Evolutionary conservation across 768 basidiomycete species (phyloP).

Genomic region (Lenzites betulinus): DNA sequence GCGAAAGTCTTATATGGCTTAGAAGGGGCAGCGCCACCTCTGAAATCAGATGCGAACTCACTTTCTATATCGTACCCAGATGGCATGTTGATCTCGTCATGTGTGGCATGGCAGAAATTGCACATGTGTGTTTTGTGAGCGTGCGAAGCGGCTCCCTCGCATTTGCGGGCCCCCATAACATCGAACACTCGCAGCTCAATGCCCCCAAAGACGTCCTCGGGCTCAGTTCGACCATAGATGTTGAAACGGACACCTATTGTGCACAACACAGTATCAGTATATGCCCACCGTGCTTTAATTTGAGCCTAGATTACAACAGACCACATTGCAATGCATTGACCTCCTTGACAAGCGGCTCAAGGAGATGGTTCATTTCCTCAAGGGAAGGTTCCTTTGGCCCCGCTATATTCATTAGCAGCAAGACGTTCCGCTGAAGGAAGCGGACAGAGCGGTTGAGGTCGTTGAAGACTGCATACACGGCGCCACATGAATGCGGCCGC

Average conservation of each 20-base stretch:
- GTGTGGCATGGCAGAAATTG: neutral
- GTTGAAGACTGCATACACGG: slow-evolving; percentile 3
- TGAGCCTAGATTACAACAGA: neutral
- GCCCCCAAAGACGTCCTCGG: neutral
- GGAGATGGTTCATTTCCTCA: neutral
- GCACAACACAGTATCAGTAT: neutral
- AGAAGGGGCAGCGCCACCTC: too few species aligned
- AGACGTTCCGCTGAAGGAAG: slow-evolving; percentile 2
- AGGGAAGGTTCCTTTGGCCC: slow-evolving; percentile 7
- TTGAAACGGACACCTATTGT: neutral
- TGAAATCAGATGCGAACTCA: neutral
- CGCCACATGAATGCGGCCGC: slow-evolving; percentile 1
- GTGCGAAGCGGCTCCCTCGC: neutral
- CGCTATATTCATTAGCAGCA: neutral
- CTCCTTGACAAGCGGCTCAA: neutral
- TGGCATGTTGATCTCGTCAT: neutral
- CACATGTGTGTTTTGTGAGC: neutral
- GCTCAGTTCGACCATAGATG: neutral
- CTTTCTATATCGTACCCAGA: neutral
- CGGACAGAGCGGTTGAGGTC: neutral
- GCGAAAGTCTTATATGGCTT: neutral
- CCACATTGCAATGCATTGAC: neutral
- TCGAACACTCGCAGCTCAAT: neutral
- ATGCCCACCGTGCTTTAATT: too few species aligned
- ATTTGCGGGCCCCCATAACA: neutral